phyloP scores from a whole-genome alignment of 1,139 yeast species.

The Yamadazyma pseudoaaseri region DNA sequence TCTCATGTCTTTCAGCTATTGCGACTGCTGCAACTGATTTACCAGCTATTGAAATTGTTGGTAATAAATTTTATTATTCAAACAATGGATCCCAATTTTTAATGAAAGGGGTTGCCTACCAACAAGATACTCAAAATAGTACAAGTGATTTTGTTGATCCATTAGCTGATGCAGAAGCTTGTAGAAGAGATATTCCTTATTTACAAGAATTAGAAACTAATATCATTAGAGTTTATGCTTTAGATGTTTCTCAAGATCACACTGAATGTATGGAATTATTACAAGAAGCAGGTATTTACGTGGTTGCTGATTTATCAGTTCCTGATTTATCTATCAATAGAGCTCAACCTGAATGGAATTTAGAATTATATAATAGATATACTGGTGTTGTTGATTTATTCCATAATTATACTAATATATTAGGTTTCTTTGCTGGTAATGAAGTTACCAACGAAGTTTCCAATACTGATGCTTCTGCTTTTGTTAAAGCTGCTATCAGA shows the following conservation, averaged over 20 bases:
- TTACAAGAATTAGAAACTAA: constrained; percentile 78
- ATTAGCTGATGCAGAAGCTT: constrained; percentile 64
- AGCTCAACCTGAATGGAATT: constrained; percentile 70
- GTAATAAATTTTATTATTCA: constrained; percentile 76
- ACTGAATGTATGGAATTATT: constrained; percentile 85
- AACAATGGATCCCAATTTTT: constrained; percentile 80
- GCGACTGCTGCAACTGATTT: constrained; percentile 12
- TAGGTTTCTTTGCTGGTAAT: constrained; percentile 94
- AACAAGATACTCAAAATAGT: constrained; percentile 59
- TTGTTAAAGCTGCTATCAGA: constrained; percentile 86
- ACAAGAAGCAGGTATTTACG: constrained; percentile 85
- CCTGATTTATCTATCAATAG: constrained; percentile 78
- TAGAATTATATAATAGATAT: constrained; percentile 66
- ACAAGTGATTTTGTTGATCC: constrained; percentile 62
- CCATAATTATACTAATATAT: constrained; percentile 74
- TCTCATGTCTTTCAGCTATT: constrained; percentile 9
- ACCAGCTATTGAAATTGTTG: constrained; percentile 57
- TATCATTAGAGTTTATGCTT: constrained; percentile 68
- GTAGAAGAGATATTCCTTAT: constrained; percentile 77
- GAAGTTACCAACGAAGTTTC: constrained; percentile 63
- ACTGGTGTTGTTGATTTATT: constrained; percentile 82
- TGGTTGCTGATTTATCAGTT: constrained; percentile 82
- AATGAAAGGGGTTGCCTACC: constrained; percentile 79
- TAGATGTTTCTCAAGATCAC: constrained; percentile 73
- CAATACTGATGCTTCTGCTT: constrained; percentile 70